Percentiles rank a stretch among this genome's conserved stretches.
Evolutionary conservation across 2,329 filamentous ascomycete species (phyloP).

Genomic region (Orbilia quercus): DNA sequence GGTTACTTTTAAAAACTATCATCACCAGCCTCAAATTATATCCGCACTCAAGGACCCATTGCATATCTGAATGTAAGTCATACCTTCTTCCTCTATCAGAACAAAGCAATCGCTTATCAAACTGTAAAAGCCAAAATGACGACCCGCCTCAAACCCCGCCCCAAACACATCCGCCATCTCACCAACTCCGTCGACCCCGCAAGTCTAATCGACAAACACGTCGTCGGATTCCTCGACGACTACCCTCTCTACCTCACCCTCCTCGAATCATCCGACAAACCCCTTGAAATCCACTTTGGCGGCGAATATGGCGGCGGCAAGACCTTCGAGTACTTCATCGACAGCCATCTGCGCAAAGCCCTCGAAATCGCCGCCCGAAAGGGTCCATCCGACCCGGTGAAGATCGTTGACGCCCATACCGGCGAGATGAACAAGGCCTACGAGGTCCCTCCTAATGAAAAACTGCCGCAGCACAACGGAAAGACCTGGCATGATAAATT

Average conservation of each 20-base stretch:
- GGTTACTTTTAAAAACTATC: too few relatives aligned
- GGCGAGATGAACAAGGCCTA: conserved; percentile 22
- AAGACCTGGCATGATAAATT: conserved; percentile 32
- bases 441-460: conserved; percentile 29
- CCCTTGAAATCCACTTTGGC: conserved; percentile 34
- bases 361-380: conserved; percentile 14
- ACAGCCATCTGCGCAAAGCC: conserved; percentile 20
- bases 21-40: too few relatives aligned
- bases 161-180: conserved; percentile 25
- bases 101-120: background rate
- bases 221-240: conserved; percentile 44
- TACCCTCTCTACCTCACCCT: conserved; percentile 26
- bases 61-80: too few relatives aligned
- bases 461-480: conserved; percentile 30
- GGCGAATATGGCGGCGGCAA: conserved; percentile 37
- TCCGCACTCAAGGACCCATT: too few relatives aligned
- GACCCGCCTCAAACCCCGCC: conserved; percentile 24
- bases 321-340: conserved; percentile 38
- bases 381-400: background rate
- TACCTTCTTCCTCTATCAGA: too few relatives aligned
- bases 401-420: conserved; percentile 32
- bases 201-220: conserved; percentile 27
- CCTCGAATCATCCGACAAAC: conserved; percentile 7
- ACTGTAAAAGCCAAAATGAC: background rate
- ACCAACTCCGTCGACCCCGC: conserved; percentile 24